These are phyloP conservation scores for Teratosphaeria destructans DNA, from an alignment of 2,329 filamentous ascomycete species.

Conservation along the genomic window DNA sequence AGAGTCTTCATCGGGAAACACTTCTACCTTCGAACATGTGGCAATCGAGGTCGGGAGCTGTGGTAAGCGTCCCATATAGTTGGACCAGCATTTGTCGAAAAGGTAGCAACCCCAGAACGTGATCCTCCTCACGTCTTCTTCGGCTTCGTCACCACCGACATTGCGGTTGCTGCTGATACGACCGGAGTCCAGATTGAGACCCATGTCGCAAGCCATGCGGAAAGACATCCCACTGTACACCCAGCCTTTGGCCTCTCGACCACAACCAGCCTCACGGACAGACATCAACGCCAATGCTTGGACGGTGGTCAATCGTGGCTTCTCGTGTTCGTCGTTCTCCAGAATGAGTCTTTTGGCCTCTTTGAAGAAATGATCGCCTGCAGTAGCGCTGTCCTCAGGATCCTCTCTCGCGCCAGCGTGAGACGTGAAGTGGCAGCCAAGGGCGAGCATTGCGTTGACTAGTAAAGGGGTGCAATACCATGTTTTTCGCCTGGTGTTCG, in stretches of 20 bases:
- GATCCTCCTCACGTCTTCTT: constrained; percentile 78
- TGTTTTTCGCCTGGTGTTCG: constrained; percentile 41
- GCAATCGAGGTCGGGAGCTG: constrained; percentile 72
- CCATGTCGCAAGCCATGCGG: constrained; percentile 90
- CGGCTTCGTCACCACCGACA: constrained; percentile 53
- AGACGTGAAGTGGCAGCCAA: constrained; percentile 88
- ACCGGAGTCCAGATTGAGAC: constrained; percentile 73
- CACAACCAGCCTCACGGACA: constrained; percentile 88
- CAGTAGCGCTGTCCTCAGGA: constrained; percentile 67
- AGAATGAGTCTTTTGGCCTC: constrained; percentile 85
- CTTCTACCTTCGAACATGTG: constrained; percentile 79
- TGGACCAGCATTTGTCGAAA: constrained; percentile 99
- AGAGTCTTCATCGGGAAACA: constrained; percentile 80
- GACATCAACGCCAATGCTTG: constrained; percentile 94
- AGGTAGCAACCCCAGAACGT: constrained; percentile 97
- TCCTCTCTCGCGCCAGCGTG: constrained; percentile 60
- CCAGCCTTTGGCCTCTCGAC: constrained; percentile 90
- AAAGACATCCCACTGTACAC: constrained; percentile 98
- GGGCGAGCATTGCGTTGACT: constrained; percentile 85
- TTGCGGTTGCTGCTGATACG: constrained; percentile 45
- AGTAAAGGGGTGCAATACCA: constrained; percentile 80
- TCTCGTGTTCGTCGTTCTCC: constrained; percentile 88
- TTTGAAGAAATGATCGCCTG: constrained; percentile 90
- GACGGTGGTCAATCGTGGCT: constrained; percentile 76
- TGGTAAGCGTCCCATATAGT: constrained; percentile 84